A percentile compares a stretch with the other conserved stretches of the same genome.
Conservation (phyloP, 148 eudicot species). For the Chenopodium quinoa region DNA sequence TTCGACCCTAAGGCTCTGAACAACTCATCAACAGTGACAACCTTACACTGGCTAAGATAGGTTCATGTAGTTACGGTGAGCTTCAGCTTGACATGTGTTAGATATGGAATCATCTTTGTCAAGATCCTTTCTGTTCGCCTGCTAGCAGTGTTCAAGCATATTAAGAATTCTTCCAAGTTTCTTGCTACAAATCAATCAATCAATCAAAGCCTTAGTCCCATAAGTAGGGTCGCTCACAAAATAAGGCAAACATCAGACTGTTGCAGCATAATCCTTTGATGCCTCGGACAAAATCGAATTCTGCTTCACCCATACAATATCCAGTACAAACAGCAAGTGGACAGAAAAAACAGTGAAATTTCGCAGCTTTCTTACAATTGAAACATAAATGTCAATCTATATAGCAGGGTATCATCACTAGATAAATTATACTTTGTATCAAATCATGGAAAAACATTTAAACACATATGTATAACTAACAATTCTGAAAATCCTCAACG, state of each 20-base stretch:
- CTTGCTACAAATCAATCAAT: too few species aligned
- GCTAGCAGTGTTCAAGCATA: too few species aligned
- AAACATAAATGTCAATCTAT: constrained; percentile 57
- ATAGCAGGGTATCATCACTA: neutral
- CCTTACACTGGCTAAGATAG: too few species aligned
- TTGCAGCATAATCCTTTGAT: constrained; percentile 64
- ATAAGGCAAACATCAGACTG: constrained; percentile 60
- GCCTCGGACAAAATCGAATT: constrained; percentile 44
- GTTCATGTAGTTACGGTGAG: too few species aligned
- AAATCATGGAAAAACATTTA: neutral
- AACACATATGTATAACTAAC: neutral
- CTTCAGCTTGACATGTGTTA: too few species aligned
- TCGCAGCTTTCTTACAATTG: constrained; percentile 41
- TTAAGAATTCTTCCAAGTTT: too few species aligned
- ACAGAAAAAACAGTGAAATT: constrained; percentile 56
- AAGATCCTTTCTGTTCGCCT: too few species aligned
- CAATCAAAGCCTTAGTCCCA: too few species aligned
- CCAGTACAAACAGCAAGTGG: constrained; percentile 44
- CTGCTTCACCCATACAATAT: constrained; percentile 33
- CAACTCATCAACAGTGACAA: too few species aligned
- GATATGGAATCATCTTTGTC: too few species aligned
- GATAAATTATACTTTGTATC: neutral
- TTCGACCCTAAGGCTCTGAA: too few species aligned
- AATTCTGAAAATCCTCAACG: neutral
- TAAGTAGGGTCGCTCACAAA: constrained; percentile 35